Evolutionary conservation across 306 rosid genomes (phyloP).

Genomic region (Ammopiptanthus mongolicus): DNA sequence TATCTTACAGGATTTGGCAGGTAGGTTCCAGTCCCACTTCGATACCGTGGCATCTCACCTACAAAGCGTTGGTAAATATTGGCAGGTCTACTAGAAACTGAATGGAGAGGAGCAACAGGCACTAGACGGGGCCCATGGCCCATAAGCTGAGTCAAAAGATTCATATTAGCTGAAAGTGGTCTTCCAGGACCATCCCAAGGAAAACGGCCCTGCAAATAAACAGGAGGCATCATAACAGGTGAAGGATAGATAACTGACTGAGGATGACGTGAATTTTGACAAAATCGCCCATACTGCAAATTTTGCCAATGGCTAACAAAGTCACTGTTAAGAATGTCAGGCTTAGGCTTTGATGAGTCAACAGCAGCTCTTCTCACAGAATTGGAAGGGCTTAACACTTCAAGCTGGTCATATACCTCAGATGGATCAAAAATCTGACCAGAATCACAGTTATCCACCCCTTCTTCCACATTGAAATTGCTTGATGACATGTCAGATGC

Average conservation of each 20-base stretch:
- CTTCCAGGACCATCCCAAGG: constrained; percentile 85
- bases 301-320: constrained; percentile 63
- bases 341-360: constrained; percentile 38
- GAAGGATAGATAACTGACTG: constrained; percentile 41
- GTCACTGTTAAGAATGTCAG: constrained; percentile 70
- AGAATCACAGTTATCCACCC: constrained; percentile 40
- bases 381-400: constrained; percentile 31
- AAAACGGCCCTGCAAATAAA: constrained; percentile 54
- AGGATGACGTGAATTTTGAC: constrained; percentile 47
- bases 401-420: constrained; percentile 40
- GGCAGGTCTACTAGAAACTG: constrained; percentile 57
- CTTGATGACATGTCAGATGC: constrained; percentile 47
- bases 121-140: constrained; percentile 54
- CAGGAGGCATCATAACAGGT: constrained; percentile 49
- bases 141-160: constrained; percentile 44
- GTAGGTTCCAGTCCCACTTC: constrained; percentile 84
- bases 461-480: constrained; percentile 47
- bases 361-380: constrained; percentile 27
- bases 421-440: constrained; percentile 49
- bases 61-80: constrained; percentile 47
- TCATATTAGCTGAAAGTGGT: constrained; percentile 58
- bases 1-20: constrained; percentile 78
- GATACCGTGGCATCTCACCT: constrained; percentile 63
- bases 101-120: constrained; percentile 56
- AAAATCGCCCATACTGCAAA: constrained; percentile 56